Evolutionary conservation across 306 rosid genomes (phyloP).

Genomic region (Prunus davidiana): DNA sequence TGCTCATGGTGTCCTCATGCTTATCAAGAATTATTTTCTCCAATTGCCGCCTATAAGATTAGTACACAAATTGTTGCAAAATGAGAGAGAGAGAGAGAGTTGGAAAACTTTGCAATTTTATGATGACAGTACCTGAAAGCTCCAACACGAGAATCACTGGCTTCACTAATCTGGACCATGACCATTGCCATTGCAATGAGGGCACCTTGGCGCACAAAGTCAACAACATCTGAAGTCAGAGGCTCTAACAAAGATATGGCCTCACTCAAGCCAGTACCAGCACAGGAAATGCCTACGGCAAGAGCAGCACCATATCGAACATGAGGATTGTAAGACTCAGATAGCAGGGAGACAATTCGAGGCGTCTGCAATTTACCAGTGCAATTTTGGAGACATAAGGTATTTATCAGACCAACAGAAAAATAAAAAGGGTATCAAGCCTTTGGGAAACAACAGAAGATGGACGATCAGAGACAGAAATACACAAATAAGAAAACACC

Average conservation of each 20-base stretch:
- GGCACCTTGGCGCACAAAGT: constrained; percentile 98
- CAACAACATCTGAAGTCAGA: constrained; percentile 94
- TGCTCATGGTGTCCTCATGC: constrained; percentile 99
- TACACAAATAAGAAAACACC: constrained; percentile 18
- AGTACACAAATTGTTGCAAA: not conserved
- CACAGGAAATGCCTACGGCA: constrained; percentile 98
- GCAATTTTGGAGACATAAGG: constrained; percentile 3
- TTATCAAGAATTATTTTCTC: constrained; percentile 96
- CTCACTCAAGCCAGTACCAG: constrained; percentile 97
- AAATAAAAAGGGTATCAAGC: not conserved
- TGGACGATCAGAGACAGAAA: not conserved
- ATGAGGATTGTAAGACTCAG: constrained; percentile 97
- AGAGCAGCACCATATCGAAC: constrained; percentile 99
- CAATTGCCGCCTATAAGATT: constrained; percentile 69
- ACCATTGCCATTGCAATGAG: constrained; percentile 99
- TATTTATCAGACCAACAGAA: not conserved
- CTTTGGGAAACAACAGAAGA: not conserved
- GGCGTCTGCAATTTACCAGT: constrained; percentile 66
- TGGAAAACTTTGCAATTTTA: constrained; percentile 1
- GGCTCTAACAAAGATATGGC: constrained; percentile 98
- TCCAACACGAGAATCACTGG: constrained; percentile 96
- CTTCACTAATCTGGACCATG: constrained; percentile 94
- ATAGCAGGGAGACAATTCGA: constrained; percentile 84
- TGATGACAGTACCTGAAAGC: constrained; percentile 60
- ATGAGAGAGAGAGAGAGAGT: not conserved